phyloP scores from a whole-genome alignment of 352 stramenopile genomes.

The Globisporangium takayamanum region DNA sequence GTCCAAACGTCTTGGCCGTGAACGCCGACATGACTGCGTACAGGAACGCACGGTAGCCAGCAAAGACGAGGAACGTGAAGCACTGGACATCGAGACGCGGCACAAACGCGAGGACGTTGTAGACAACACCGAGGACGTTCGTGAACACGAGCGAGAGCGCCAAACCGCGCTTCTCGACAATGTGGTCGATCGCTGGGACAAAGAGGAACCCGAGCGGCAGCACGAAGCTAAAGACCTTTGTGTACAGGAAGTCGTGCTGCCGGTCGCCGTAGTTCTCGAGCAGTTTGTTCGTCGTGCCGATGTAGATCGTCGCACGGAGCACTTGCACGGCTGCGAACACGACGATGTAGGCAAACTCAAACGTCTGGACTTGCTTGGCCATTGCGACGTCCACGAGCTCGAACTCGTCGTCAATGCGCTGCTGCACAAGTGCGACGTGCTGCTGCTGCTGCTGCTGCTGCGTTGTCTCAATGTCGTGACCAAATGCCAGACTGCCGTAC shows the following conservation, averaged over 20 bases:
- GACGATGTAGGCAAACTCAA: conserved; percentile 78
- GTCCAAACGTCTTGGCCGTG: conserved; percentile 81
- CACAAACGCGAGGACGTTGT: conserved; percentile 68
- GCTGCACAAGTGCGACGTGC: conserved; percentile 2
- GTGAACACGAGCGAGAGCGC: conserved; percentile 67
- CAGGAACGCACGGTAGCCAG: conserved; percentile 78
- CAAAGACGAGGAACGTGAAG: conserved; percentile 75
- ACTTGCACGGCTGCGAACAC: conserved; percentile 68
- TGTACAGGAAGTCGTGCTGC: conserved; percentile 61
- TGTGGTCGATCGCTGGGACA: conserved; percentile 77
- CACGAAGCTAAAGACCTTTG: conserved; percentile 83
- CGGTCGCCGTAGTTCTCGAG: conserved; percentile 78
- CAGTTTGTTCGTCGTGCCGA: conserved; percentile 82
- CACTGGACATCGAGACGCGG: conserved; percentile 59
- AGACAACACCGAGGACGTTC: conserved; percentile 59
- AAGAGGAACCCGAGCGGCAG: conserved; percentile 81
- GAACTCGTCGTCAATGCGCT: conserved; percentile 18
- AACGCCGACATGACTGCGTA: conserved; percentile 86
- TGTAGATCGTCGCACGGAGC: conserved; percentile 76
- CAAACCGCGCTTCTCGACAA: conserved; percentile 68
- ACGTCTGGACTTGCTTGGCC: conserved; percentile 57
- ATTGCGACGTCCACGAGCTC: conserved; percentile 53
- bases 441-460: background rate
- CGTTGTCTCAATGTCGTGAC: no score
- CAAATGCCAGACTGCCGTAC: no score